phyloP scores from a whole-genome alignment of 768 basidiomycete genomes.

The Leccinum fibrillosum region DNA sequence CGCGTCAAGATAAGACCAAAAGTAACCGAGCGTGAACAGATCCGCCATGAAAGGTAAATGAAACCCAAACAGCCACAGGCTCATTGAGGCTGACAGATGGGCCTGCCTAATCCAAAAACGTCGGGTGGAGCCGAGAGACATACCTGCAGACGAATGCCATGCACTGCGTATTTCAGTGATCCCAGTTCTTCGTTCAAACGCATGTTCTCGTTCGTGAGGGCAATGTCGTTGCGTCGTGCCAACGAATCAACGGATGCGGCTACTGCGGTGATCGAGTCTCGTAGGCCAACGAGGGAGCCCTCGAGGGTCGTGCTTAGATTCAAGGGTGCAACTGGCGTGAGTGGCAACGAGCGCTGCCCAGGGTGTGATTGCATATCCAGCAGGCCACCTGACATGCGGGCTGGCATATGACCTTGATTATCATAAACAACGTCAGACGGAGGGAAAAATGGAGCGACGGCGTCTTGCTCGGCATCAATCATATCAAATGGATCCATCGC shows the following conservation, averaged over 20 bases:
- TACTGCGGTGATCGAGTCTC: slow-evolving; percentile 59
- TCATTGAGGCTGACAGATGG: neutral
- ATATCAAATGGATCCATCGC: slow-evolving; percentile 17
- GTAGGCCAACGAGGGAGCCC: slow-evolving; percentile 54
- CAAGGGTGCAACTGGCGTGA: slow-evolving; percentile 52
- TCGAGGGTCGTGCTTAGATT: slow-evolving; percentile 61
- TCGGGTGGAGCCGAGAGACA: slow-evolving; percentile 20
- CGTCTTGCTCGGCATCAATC: slow-evolving; percentile 23
- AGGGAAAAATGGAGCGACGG: slow-evolving; percentile 23
- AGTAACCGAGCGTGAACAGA: slow-evolving; percentile 13
- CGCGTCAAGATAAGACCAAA: slow-evolving; percentile 10
- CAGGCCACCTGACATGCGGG: slow-evolving; percentile 16
- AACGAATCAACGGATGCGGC: slow-evolving; percentile 59
- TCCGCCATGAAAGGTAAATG: slow-evolving; percentile 5
- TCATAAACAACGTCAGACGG: slow-evolving; percentile 28
- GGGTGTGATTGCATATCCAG: slow-evolving; percentile 21
- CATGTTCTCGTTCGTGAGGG: slow-evolving; percentile 66
- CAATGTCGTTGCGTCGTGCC: slow-evolving; percentile 60
- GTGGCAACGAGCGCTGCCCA: slow-evolving; percentile 27
- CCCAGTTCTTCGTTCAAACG: slow-evolving; percentile 72
- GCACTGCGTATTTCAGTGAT: slow-evolving; percentile 62
- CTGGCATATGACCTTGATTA: slow-evolving; percentile 11
- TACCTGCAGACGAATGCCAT: slow-evolving; percentile 80
- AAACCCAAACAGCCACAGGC: slow-evolving; percentile 6
- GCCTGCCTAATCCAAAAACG: slow-evolving; percentile 3